phyloP scores from a whole-genome alignment of 2,329 filamentous ascomycete species.

The Neodidymelliopsis sp. region DNA sequence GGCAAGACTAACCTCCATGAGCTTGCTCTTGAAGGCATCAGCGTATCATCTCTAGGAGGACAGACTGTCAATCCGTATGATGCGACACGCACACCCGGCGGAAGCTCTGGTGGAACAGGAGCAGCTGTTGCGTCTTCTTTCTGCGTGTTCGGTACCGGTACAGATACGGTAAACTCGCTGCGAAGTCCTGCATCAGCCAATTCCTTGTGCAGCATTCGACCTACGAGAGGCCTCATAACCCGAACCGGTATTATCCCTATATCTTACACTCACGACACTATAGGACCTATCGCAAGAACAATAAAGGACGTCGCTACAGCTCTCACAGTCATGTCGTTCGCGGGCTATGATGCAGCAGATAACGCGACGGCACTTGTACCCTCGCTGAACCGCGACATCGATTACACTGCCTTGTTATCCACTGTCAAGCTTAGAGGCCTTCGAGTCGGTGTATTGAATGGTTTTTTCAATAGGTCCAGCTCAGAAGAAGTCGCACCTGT shows the following conservation, averaged over 20 bases:
- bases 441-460: constrained; percentile 60
- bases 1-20: constrained; percentile 69
- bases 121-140: constrained; percentile 66
- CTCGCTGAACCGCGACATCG: constrained; percentile 47
- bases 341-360: constrained; percentile 60
- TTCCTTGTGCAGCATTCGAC: constrained; percentile 66
- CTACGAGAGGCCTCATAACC: constrained; percentile 62
- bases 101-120: constrained; percentile 69
- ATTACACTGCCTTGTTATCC: constrained; percentile 57
- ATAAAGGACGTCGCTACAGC: constrained; percentile 60
- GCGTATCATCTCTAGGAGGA: constrained; percentile 68
- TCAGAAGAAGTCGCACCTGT: constrained; percentile 65
- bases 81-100: constrained; percentile 68
- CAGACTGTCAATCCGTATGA: constrained; percentile 74
- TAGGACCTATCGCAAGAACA: constrained; percentile 63
- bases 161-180: constrained; percentile 69
- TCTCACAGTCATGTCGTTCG: constrained; percentile 61
- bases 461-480: constrained; percentile 64
- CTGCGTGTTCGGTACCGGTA: constrained; percentile 65
- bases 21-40: constrained; percentile 69
- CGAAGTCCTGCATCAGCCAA: constrained; percentile 67
- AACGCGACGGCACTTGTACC: constrained; percentile 62
- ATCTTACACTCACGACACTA: constrained; percentile 63
- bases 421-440: constrained; percentile 48
- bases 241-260: constrained; percentile 63